These are phyloP conservation scores for Croton laevigatus DNA, from an alignment of 441 rosid species.

Conservation along the genomic window DNA sequence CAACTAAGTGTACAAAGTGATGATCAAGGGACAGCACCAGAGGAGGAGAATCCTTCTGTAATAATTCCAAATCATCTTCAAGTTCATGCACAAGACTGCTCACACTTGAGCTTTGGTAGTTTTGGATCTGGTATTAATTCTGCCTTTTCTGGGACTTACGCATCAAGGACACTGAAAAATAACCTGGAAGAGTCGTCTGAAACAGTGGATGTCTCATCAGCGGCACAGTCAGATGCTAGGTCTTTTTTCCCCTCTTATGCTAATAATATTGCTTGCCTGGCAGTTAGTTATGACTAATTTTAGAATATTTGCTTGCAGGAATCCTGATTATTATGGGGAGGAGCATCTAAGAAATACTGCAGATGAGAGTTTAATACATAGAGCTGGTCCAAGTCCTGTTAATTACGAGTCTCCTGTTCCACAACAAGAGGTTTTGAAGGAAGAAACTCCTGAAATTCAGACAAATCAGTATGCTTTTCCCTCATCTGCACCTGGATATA, in stretches of 20 bases:
- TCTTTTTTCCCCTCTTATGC: slow-evolving; percentile 17
- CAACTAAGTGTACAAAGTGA: slow-evolving; percentile 55
- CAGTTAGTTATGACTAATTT: slow-evolving; percentile 6
- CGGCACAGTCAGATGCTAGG: slow-evolving; percentile 67
- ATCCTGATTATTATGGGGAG: slow-evolving; percentile 69
- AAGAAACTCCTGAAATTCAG: slow-evolving; percentile 55
- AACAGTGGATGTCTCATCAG: slow-evolving; percentile 45
- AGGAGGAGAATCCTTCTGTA: slow-evolving; percentile 73
- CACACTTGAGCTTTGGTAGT: slow-evolving; percentile 96
- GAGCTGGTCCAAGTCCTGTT: slow-evolving; percentile 43
- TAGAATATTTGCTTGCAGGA: slow-evolving; percentile 41
- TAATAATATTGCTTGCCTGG: background rate
- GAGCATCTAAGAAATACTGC: slow-evolving; percentile 58
- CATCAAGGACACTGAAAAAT: slow-evolving; percentile 53
- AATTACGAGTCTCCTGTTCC: slow-evolving; percentile 62
- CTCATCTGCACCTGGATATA: slow-evolving; percentile 60
- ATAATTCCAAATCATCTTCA: slow-evolving; percentile 92
- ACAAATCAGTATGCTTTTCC: slow-evolving; percentile 72
- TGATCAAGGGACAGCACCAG: slow-evolving; percentile 44
- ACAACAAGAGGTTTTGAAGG: slow-evolving; percentile 62
- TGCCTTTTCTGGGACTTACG: slow-evolving; percentile 45
- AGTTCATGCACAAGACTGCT: slow-evolving; percentile 75
- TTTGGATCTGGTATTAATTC: slow-evolving; percentile 66
- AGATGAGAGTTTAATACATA: slow-evolving; percentile 53
- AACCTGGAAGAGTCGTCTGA: slow-evolving; percentile 61